Percentiles rank a stretch among this genome's conserved stretches.
These are phyloP conservation scores for Iris macrosiphon DNA, from an alignment of 106 monocot genomes.

Conservation along the genomic window DNA sequence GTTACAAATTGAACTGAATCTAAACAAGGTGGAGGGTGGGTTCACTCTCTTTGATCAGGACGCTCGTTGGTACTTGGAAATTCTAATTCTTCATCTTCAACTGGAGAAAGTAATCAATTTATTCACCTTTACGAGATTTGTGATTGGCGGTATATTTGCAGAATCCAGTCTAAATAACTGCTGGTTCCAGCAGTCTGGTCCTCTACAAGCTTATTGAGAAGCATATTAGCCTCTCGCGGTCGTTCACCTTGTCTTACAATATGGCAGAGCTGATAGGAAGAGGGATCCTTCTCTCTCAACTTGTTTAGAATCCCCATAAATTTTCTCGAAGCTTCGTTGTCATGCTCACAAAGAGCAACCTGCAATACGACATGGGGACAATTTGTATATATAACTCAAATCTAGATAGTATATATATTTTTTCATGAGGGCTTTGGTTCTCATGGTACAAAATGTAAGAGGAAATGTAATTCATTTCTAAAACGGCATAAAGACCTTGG, in stretches of 20 bases:
- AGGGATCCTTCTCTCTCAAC: slow-evolving; percentile 48
- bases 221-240: slow-evolving; percentile 61
- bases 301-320: slow-evolving; percentile 35
- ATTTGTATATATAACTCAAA: too few species aligned
- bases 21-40: too few species aligned
- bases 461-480: too few species aligned
- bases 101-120: too few species aligned
- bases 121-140: slow-evolving; percentile 26
- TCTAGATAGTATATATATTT: too few species aligned
- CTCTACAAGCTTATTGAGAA: slow-evolving; percentile 71
- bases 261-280: slow-evolving; percentile 49
- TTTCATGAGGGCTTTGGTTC: too few species aligned
- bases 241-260: slow-evolving; percentile 82
- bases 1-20: too few species aligned
- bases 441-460: too few species aligned
- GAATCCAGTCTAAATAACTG: slow-evolving; percentile 77
- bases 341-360: slow-evolving; percentile 42
- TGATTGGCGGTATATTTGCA: slow-evolving; percentile 69
- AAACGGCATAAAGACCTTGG: too few species aligned
- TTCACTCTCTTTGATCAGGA: too few species aligned
- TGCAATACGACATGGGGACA: slow-evolving; percentile 20
- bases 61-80: too few species aligned
- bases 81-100: too few species aligned
- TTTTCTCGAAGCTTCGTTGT: slow-evolving; percentile 52
- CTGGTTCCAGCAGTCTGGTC: slow-evolving; percentile 62